A percentile compares a stretch with the other conserved stretches of the same genome.
phyloP scores from a whole-genome alignment of 2,329 filamentous ascomycete genomes.

The Talaromyces sp. region DNA sequence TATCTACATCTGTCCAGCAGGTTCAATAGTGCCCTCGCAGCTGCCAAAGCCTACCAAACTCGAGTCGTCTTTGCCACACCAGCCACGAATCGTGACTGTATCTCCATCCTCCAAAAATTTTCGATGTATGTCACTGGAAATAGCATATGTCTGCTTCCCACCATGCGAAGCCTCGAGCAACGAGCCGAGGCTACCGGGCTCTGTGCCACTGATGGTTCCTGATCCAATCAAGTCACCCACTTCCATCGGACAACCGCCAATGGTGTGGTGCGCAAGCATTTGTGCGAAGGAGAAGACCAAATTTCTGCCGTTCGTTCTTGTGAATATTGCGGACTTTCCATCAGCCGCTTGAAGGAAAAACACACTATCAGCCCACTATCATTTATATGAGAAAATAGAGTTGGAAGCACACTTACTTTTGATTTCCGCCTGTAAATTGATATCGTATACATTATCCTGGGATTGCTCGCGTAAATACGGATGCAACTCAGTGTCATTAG shows the following conservation, averaged over 20 bases:
- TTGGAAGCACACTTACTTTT: not conserved
- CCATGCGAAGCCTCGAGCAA: not conserved
- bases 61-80: not conserved
- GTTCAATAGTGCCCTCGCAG: too few species aligned
- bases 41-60: not conserved
- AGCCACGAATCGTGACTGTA: not conserved
- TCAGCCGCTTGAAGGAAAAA: not conserved
- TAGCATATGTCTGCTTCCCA: not conserved
- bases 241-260: not conserved
- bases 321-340: not conserved
- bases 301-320: not conserved
- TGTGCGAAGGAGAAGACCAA: not conserved
- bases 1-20: too few species aligned
- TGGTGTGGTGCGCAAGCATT: not conserved
- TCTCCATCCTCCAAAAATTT: not conserved
- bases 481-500: not conserved
- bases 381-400: too few species aligned
- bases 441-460: not conserved
- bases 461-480: not conserved
- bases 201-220: not conserved
- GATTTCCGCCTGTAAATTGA: not conserved
- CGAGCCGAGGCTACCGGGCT: not conserved
- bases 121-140: not conserved
- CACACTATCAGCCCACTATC: not conserved
- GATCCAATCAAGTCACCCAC: not conserved